Evolutionary conservation across 768 basidiomycete genomes (phyloP).

Genomic region (Leccinellum rugosiceps): DNA sequence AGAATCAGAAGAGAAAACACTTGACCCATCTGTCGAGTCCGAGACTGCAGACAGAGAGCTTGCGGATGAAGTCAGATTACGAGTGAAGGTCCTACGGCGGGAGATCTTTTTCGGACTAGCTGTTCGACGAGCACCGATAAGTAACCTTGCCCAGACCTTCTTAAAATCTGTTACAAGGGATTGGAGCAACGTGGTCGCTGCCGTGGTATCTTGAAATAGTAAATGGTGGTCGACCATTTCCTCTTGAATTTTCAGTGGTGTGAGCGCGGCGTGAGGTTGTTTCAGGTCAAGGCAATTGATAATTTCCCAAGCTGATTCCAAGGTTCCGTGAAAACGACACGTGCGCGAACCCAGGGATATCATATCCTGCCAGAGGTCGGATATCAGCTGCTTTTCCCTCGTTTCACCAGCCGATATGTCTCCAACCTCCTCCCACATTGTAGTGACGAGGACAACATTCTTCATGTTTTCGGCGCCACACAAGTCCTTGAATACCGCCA

Average conservation of each 20-base stretch:
- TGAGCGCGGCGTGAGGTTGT: background rate
- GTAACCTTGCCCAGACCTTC: slow-evolving; percentile 4
- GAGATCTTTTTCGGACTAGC: background rate
- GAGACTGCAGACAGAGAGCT: background rate
- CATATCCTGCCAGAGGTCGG: slow-evolving; percentile 14
- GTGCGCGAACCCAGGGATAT: slow-evolving; percentile 7
- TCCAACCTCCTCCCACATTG: slow-evolving; percentile 16
- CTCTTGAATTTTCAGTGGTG: slow-evolving; percentile 11
- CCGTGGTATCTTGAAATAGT: slow-evolving; percentile 4
- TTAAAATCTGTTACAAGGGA: slow-evolving; percentile 6
- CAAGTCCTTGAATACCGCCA: background rate
- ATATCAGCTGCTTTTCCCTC: slow-evolving; percentile 2
- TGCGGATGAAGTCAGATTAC: background rate
- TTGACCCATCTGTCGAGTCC: background rate
- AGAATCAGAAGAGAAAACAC: background rate
- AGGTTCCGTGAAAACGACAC: slow-evolving; percentile 10
- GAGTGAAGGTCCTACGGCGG: background rate
- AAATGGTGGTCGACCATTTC: slow-evolving; percentile 18
- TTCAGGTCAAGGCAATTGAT: slow-evolving; percentile 3
- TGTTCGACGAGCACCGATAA: background rate
- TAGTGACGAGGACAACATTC: slow-evolving; percentile 17
- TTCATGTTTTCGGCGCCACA: slow-evolving; percentile 1
- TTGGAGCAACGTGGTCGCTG: slow-evolving; percentile 9
- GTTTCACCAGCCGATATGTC: background rate
- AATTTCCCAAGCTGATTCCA: slow-evolving; percentile 12